A percentile compares a stretch with the other conserved stretches of the same genome.
These are phyloP conservation scores for Dendrobium officinale DNA, from an alignment of 106 monocot genomes.

Conservation along the genomic window DNA sequence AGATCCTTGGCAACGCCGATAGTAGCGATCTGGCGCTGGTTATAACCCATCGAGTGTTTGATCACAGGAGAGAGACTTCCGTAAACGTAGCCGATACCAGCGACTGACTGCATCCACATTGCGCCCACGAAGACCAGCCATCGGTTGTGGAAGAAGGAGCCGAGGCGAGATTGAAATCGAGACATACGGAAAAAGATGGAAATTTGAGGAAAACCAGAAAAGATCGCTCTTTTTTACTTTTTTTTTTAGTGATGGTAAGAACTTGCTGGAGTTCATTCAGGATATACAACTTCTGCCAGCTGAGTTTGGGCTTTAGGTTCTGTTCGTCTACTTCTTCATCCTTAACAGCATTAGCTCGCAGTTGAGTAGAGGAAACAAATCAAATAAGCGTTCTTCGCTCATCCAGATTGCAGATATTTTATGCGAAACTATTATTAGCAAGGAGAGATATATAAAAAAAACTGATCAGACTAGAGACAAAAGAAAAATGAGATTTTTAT, in stretches of 20 bases:
- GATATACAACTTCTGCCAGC: too few relatives aligned
- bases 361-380: neutral
- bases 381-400: neutral
- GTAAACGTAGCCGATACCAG: conserved; percentile 68
- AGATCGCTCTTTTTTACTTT: neutral
- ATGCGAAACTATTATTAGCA: too few relatives aligned
- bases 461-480: too few relatives aligned
- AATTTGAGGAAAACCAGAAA: neutral
- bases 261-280: neutral
- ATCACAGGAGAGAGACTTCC: conserved; percentile 83
- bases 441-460: too few relatives aligned
- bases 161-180: conserved; percentile 1
- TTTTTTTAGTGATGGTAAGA: neutral
- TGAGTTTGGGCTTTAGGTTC: neutral
- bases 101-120: conserved; percentile 76
- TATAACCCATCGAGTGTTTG: conserved; percentile 66
- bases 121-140: conserved; percentile 88
- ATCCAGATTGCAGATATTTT: too few relatives aligned
- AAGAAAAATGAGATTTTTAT: too few relatives aligned
- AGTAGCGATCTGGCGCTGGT: conserved; percentile 68
- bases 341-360: neutral
- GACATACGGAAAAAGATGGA: neutral
- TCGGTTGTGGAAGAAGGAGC: conserved; percentile 45
- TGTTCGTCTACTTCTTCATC: neutral
- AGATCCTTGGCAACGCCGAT: conserved; percentile 84